Evolutionary conservation across 2,329 filamentous ascomycete genomes (phyloP), one percentile per base, ranked within the genome.

Genomic region (Botrytis porri): DNA sequence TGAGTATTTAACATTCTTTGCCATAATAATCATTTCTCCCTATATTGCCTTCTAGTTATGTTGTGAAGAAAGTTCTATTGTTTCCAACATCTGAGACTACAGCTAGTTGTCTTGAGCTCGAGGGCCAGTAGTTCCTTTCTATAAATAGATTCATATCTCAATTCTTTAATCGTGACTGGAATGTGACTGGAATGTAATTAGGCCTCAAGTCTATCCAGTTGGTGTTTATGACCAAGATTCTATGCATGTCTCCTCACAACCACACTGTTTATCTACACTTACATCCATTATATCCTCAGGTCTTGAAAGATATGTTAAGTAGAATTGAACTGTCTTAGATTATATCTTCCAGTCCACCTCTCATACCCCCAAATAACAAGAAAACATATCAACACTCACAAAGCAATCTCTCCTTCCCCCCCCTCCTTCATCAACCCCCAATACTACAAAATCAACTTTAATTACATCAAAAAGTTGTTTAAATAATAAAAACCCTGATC

Each of bases 141-240:
- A 4, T 2, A 14, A 14, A 1, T 14, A 7, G 10, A n/a, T 51
- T 0, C 10, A 51, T 51, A 14, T 51, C 10, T n/a, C 12, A 14
- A 14, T 51, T 4, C 3, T 0, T 14, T 25, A 6, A n/a, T n/a
- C 1, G 5, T 7, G 3, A 14, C n/a, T 51, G 10, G 0, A 3
- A 14, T 6, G 7, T 51, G n/a, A n/a, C 48, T 51, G n/a, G n/a
- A n/a, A n/a, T n/a, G n/a, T n/a, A n/a, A n/a, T n/a, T 51, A n/a
- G 3, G 45, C 7, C 20, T 48, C 45, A 48, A 48, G 22, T n/a
- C 48, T 51, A 6, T 51, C 22, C 12, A 51, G 4, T 14, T 51
- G 10, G 10, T 51, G 10, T 51, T 51, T 3, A 2, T n/a, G 48
- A n/a, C 25, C 25, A n/a, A n/a, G 48, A 0, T 0, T 14, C 12